Conservation (phyloP, 1,284 basidiomycete genomes). For the Papiliotrema fonsecae region DNA sequence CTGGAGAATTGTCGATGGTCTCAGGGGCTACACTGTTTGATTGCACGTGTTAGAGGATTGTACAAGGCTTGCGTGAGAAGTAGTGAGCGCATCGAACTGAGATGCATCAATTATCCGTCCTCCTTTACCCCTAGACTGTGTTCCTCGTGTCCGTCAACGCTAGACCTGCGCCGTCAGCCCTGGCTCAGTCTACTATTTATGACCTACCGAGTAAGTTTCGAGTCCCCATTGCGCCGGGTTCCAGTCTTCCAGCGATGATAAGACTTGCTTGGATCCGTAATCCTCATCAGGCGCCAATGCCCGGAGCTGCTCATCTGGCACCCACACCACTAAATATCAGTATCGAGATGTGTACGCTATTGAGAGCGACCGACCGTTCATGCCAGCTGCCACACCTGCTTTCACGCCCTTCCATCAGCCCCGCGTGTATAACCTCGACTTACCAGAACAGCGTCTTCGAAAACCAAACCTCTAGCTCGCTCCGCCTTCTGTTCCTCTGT, state of each 20-base stretch:
- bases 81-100: no score
- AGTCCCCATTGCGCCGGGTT: slow-evolving; percentile 43
- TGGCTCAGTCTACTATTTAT: no score
- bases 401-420: slow-evolving; percentile 27
- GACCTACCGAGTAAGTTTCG: not conserved
- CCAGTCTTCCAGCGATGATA: slow-evolving; percentile 39
- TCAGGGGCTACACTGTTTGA: slow-evolving; percentile 28
- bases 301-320: slow-evolving; percentile 42
- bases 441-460: slow-evolving; percentile 46
- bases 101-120: no score
- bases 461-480: slow-evolving; percentile 41
- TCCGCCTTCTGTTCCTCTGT: slow-evolving; percentile 31
- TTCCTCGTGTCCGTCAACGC: no score
- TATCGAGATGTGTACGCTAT: not conserved
- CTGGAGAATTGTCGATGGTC: slow-evolving; percentile 36
- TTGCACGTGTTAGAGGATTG: not conserved
- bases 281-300: slow-evolving; percentile 36
- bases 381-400: slow-evolving; percentile 46
- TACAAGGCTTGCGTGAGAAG: not conserved
- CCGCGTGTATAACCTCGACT: not conserved
- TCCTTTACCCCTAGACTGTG: no score
- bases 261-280: slow-evolving; percentile 39
- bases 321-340: slow-evolving; percentile 41
- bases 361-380: slow-evolving; percentile 39
- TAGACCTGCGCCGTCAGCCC: no score